Conservation (phyloP, 2,329 filamentous ascomycete species). For the Xylariaceae sp. region DNA sequence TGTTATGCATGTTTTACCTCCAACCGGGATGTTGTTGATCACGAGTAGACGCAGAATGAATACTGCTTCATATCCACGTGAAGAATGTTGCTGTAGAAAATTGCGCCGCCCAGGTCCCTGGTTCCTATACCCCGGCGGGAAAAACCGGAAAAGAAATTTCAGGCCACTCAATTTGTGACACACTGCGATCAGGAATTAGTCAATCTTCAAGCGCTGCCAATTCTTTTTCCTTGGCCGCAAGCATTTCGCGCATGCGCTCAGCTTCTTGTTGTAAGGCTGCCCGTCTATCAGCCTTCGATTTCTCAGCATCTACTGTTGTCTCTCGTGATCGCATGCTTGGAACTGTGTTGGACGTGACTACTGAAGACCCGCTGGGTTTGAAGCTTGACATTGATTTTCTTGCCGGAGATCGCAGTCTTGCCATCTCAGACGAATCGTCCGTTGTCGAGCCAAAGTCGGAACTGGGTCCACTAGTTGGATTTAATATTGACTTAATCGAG, state of each 20-base stretch:
- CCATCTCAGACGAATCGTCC: constrained; percentile 37
- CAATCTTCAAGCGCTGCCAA: constrained; percentile 48
- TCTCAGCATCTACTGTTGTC: constrained; percentile 42
- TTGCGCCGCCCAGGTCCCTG: not conserved
- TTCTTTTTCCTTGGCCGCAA: constrained; percentile 69
- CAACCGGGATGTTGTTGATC: constrained; percentile 4
- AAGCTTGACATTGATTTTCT: constrained; percentile 37
- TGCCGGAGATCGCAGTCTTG: constrained; percentile 41
- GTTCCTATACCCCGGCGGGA: not conserved
- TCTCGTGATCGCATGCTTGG: constrained; percentile 26
- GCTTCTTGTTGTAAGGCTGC: constrained; percentile 65
- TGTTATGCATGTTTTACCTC: constrained; percentile 8
- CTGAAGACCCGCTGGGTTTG: constrained; percentile 38
- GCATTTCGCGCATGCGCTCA: constrained; percentile 66
- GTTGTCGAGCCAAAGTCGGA: constrained; percentile 19
- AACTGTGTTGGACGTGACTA: constrained; percentile 25
- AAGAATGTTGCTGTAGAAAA: not conserved
- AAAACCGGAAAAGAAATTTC: not conserved
- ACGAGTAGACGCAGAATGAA: not conserved
- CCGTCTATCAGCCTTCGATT: constrained; percentile 55
- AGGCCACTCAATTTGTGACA: not conserved
- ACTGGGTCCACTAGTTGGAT: constrained; percentile 40
- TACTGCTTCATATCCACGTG: not conserved
- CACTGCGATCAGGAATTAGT: constrained; percentile 13
- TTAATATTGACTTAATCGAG: constrained; percentile 71